phyloP scores from a whole-genome alignment of 1,284 basidiomycete species.

The Ceratobasidium sp. region DNA sequence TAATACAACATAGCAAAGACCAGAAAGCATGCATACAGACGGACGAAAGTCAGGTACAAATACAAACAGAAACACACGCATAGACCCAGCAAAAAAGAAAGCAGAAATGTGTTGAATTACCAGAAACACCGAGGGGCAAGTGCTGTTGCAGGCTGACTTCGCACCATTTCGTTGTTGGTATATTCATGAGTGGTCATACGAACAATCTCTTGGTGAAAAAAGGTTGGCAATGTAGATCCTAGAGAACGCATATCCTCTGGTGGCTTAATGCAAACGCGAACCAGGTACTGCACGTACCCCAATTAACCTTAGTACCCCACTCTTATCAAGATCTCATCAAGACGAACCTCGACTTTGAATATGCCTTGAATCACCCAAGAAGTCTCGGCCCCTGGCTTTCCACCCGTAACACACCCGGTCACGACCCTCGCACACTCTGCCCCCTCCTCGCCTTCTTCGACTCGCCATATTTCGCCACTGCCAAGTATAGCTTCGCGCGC shows the following conservation, averaged over 20 bases:
- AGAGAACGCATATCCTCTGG: conserved; percentile 39
- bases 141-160: conserved; percentile 14
- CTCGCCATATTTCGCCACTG: conserved; percentile 37
- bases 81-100: background rate
- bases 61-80: background rate
- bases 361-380: conserved; percentile 18
- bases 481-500: conserved; percentile 27
- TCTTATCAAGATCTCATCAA: conserved; percentile 2
- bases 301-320: conserved; percentile 16
- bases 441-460: conserved; percentile 33
- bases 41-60: background rate
- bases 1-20: conserved; percentile 19
- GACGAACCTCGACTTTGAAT: conserved; percentile 32
- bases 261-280: conserved; percentile 39
- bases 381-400: conserved; percentile 32
- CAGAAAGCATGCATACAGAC: conserved; percentile 3
- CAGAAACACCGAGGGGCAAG: conserved; percentile 17
- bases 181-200: conserved; percentile 34
- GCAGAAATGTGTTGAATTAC: background rate
- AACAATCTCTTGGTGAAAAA: conserved; percentile 39
- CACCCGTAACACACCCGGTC: conserved; percentile 27
- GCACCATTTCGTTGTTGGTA: conserved; percentile 28
- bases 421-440: conserved; percentile 32
- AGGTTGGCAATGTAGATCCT: conserved; percentile 18
- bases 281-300: conserved; percentile 24